Evolutionary conservation across 768 basidiomycete genomes (phyloP).

Genomic region (Tulasnella sp.): DNA sequence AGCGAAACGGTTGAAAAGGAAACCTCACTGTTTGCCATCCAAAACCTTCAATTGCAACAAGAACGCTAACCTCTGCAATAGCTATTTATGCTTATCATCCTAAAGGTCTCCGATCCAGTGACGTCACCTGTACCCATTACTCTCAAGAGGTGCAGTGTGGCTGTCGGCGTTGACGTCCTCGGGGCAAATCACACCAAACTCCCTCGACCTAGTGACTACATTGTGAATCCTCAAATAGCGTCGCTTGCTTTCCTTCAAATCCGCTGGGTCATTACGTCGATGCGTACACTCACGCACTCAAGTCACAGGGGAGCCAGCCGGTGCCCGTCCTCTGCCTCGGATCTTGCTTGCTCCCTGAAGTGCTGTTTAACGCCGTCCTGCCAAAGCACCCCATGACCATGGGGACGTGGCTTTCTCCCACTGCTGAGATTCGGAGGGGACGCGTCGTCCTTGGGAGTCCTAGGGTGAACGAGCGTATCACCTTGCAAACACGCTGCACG

Average conservation of each 20-base stretch:
- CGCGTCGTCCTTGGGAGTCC: not conserved
- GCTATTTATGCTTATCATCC: not conserved
- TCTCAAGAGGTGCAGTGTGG: not conserved
- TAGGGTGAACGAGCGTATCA: not conserved
- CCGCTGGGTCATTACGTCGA: not conserved
- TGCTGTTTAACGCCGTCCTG: not conserved
- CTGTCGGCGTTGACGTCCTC: not conserved
- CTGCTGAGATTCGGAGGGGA: not conserved
- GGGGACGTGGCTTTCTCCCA: not conserved
- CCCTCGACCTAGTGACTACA: not conserved
- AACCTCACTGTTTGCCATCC: too few species aligned
- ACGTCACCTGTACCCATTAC: not conserved
- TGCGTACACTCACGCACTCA: not conserved
- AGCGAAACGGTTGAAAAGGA: too few species aligned
- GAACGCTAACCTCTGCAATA: too few species aligned
- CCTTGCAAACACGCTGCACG: slow-evolving; percentile 3
- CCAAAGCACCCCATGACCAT: not conserved
- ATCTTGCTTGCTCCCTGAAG: not conserved
- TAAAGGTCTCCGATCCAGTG: not conserved
- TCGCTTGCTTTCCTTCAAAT: not conserved
- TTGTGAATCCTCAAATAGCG: not conserved
- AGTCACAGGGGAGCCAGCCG: not conserved
- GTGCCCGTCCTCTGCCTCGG: not conserved
- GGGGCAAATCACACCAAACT: not conserved
- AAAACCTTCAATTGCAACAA: too few species aligned